Evolutionary conservation across 31 red algal species (phyloP).

Genomic region (Pterothamnion heteromorphum): DNA sequence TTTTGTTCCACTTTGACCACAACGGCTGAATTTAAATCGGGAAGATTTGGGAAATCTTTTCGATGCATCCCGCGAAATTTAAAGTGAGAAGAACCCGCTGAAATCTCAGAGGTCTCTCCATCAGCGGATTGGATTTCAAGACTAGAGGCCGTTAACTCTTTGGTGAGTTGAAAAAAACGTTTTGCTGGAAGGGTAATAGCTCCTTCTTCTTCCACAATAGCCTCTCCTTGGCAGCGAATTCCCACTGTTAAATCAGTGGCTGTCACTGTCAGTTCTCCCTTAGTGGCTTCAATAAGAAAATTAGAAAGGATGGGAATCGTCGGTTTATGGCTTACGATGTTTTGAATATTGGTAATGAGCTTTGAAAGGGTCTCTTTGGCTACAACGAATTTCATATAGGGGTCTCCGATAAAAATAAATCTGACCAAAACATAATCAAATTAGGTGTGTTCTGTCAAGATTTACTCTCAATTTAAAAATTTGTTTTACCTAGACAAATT

Average conservation of each 20-base stretch:
- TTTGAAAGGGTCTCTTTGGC: neutral
- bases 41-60: neutral
- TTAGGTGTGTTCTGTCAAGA: too few relatives aligned
- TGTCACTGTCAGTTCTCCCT: neutral
- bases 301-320: neutral
- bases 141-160: neutral
- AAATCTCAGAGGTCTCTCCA: neutral
- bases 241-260: constrained; percentile 2
- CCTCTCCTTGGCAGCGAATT: neutral
- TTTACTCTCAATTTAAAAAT: too few relatives aligned
- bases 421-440: too few relatives aligned
- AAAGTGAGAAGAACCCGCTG: neutral
- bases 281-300: neutral
- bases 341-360: neutral
- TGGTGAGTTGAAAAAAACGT: neutral
- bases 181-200: neutral
- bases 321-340: neutral
- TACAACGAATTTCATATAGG: neutral
- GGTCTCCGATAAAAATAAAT: too few relatives aligned
- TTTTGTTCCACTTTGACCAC: neutral
- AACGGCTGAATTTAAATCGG: neutral
- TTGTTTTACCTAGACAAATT: too few relatives aligned
- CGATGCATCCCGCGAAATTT: neutral
- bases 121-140: neutral
- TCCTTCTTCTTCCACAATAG: neutral